These are phyloP conservation scores for Scutellaria baicalensis DNA, from an alignment of 257 asterid genomes.

Conservation along the genomic window DNA sequence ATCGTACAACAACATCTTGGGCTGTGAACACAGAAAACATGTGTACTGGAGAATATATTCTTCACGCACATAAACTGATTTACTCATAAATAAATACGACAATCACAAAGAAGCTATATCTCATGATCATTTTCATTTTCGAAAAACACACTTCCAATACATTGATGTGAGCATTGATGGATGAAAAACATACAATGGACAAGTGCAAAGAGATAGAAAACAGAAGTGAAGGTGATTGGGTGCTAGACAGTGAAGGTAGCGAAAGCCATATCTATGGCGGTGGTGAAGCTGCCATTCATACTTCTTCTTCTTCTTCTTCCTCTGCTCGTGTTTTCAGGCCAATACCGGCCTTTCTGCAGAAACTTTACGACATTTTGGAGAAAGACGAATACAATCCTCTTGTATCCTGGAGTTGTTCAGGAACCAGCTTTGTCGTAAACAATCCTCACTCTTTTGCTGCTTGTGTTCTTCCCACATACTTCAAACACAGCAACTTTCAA, in stretches of 20 bases:
- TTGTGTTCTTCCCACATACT: conserved; percentile 34
- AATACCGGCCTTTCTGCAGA: conserved; percentile 36
- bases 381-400: conserved; percentile 21
- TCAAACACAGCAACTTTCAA: conserved; percentile 44
- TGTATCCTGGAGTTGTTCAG: conserved; percentile 36
- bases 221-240: background rate
- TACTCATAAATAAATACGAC: background rate
- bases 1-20: no score
- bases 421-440: conserved; percentile 42
- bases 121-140: background rate
- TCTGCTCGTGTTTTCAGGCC: background rate
- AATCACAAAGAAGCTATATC: background rate
- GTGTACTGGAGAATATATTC: background rate
- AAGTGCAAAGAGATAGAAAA: background rate
- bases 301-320: background rate
- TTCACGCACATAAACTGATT: background rate
- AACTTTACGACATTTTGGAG: conserved; percentile 38
- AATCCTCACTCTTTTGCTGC: conserved; percentile 36
- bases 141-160: background rate
- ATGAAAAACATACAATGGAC: conserved; percentile 3
- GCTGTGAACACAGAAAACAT: no score
- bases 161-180: conserved; percentile 11
- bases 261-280: background rate
- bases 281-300: background rate
- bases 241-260: background rate